Base-by-base conservation (phyloP, 2,329 filamentous ascomycete genomes). In the Fusarium nisikadoi region DNA sequence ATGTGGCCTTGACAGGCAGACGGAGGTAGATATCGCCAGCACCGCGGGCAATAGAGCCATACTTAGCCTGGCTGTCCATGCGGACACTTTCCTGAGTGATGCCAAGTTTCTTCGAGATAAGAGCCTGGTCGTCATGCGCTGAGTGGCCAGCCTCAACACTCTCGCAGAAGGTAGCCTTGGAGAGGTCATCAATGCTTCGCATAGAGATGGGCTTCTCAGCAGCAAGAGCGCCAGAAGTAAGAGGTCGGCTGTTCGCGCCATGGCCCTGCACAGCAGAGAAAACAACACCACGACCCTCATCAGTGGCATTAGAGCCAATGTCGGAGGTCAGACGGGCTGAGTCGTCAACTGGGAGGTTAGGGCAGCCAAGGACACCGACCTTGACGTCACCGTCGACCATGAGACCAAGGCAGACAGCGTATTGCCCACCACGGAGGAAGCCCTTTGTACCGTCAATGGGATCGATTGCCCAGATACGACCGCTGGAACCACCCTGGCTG, bases 21-120 rank as follows among this genome's bases (percentile, higher is more conserved):
- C 97, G 90, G 64, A 99, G 88, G 84, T 99, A 99, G 73, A 99
- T 91, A 79, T 99, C 96, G 54, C 95, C 96, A 9, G 95, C 94
- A 49, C 96, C 96, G 71, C 96, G 89, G 39, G 96, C 96, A 80
- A 99, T 97, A 39, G 93, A 96, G 70, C 92, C 95, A 83, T 99
- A 99, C 84, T 99, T 99, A 76, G 96, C 95, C 84, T 99, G 96
- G 57, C 94, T 97, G 84, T 99, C 96, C 92, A 99, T 96, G 73
- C 95, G 90, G 67, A 99, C 95, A 75, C 93, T 94, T n/a, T 93
- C 90, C 76, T 90, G 91, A 27, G 93, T 95, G 82, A 99, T 97
- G 60, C 94, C 94, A 10, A 99, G 89, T 79, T 91, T 92, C 77
- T 89, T 83, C 11, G 96, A 94, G 78, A 99, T 83, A 75, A 90